Evolutionary conservation across 2,329 filamentous ascomycete species (phyloP), one percentile per base, ranked within the genome.

Genomic region (Neoascochyta sp.): DNA sequence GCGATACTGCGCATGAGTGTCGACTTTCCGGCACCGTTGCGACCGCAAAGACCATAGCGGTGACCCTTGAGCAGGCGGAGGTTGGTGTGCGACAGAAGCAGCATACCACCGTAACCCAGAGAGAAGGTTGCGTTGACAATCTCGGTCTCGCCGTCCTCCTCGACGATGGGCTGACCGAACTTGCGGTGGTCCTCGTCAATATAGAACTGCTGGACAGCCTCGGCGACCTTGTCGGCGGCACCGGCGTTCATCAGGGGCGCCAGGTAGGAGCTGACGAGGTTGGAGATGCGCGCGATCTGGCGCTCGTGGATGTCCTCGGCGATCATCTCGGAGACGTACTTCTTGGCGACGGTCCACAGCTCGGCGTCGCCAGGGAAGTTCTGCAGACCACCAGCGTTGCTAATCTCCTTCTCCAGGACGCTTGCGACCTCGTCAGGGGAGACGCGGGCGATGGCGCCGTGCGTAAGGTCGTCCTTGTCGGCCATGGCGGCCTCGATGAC

Each of bases 41-140:
- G 85, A 54, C 92, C 92, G 56, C 90, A 95, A 11, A 98, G 84
- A 63, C 92, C 92, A 61, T 98, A 98, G 36, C 92, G 83, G 66
- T 96, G 92, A 34, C 92, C 92, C 73, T 96, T 95, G 54, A 96
- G 76, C 7, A 98, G 79, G 22, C 88, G 82, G 23, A 98, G 73
- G 63, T 95, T 96, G 47, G 92, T 95, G 69, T 96, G 92, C 4
- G 88, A 95, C 13, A 98, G 76, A 40, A 98, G 72, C 47, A 98
- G 78, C 89, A 95, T 96, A 55, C 92, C 92, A 62, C 92, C 92
- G 57, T 98, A 98, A 26, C 89, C 92, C 14, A 98, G 78, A 12
- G 92, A 98, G 71, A 98, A 98, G 60, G 92, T 84, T 24, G 92
- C 90, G 54, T 98, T 96, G 60, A 98, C 92, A 57, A 98, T 95